These are phyloP conservation scores for Coemansia sp. DNA, from an alignment of 192 early-diverging fungal species.

Conservation along the genomic window DNA sequence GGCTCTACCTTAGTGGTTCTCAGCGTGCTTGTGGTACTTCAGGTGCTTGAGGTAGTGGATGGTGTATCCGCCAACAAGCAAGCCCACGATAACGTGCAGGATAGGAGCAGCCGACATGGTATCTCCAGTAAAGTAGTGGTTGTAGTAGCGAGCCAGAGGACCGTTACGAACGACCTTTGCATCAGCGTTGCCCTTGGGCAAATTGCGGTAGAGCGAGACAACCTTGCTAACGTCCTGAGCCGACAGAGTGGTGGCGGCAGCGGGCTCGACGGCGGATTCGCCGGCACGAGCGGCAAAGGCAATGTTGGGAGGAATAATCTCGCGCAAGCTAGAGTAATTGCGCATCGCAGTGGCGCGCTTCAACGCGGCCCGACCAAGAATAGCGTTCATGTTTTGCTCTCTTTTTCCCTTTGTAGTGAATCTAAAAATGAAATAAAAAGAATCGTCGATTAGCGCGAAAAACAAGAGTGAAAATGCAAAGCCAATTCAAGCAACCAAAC, in stretches of 20 bases:
- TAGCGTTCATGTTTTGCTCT: conserved; percentile 38
- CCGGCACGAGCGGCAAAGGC: conserved; percentile 60
- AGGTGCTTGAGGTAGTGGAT: conserved; percentile 78
- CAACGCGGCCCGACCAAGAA: conserved; percentile 36
- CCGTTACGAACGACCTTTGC: conserved; percentile 57
- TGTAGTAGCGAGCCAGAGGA: conserved; percentile 61
- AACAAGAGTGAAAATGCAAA: not conserved
- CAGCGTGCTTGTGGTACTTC: conserved; percentile 80
- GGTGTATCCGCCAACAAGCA: conserved; percentile 66
- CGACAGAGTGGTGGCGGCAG: conserved; percentile 52
- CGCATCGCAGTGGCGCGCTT: conserved; percentile 35
- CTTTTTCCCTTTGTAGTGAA: not conserved
- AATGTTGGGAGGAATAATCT: conserved; percentile 72
- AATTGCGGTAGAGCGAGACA: conserved; percentile 70
- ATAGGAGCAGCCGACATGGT: conserved; percentile 66
- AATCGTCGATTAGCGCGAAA: not conserved
- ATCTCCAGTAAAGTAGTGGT: conserved; percentile 70
- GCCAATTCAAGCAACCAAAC: not conserved
- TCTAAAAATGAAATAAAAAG: not conserved
- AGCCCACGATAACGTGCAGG: conserved; percentile 59
- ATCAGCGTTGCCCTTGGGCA: conserved; percentile 67
- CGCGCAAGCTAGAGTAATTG: conserved; percentile 52
- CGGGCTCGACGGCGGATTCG: conserved; percentile 29
- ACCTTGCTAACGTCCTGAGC: conserved; percentile 63
- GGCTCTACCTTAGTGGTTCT: conserved; percentile 63